Evolutionary conservation across 305 asterid genomes (phyloP), one percentile per base, ranked within the genome.

Genomic region (Ilex paraguariensis): DNA sequence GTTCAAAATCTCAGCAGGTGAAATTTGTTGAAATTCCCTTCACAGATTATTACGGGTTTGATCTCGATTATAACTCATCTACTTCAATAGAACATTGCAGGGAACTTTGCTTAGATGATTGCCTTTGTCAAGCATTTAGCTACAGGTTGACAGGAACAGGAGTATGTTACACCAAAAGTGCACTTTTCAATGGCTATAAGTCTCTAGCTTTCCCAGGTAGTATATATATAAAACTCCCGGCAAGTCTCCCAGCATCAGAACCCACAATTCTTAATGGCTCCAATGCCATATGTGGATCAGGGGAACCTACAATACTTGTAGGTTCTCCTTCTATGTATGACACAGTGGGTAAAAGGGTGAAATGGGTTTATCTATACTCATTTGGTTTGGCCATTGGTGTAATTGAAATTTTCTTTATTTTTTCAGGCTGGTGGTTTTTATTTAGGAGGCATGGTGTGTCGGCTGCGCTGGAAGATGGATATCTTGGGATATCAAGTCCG

Each of bases 381-480:
- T 87, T 87, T 58, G 70, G 72, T 2, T 75, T 30, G 7, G 74
- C 70, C 12, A 48, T 87, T 16, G 87, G 85, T 0, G 82, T 56
- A 10, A 61, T 82, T 32, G 90, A 87, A 67, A 7, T 68, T 12
- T 8, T 76, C 50, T 69, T 81, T 48, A 4, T 85, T 15, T 58
- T 68, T 42, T 56, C 81, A 13, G 92, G 93, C 1, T 85, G 95
- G 95, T 83, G 83, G 82, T 82, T 75, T 59, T 51, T 87, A 56
- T 81, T 81, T 61, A 63, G 77, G 40, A 79, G 73, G 69, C 75
- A 77, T 12, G 81, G 84, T 0, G 21, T 82, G 54, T 85, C 85
- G n/a, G 73, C 82, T 10, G 76, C 85, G 0, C 79, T 83, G 2
- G 93, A 85, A 70, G 79, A 84, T 2, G 93, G 90, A 0, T 85